Conservation (phyloP, 1,139 yeast species). For the Debaryomyces sp. region DNA sequence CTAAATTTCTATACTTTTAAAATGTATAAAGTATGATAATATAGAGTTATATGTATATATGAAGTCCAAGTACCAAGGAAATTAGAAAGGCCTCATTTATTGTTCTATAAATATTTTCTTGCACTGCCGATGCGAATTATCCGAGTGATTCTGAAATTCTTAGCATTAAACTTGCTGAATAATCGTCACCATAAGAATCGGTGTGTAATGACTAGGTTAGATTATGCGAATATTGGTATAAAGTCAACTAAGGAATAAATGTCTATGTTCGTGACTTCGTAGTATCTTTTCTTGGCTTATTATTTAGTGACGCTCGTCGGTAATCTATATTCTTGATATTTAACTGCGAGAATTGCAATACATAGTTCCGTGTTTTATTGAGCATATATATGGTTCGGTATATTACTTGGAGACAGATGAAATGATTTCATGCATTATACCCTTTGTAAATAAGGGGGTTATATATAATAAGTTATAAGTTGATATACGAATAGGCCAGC, state of each 20-base stretch:
- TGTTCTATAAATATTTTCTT: conserved; percentile 5
- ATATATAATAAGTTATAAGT: not conserved
- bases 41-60: not conserved
- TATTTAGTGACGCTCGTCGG: not conserved
- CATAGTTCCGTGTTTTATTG: not conserved
- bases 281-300: not conserved
- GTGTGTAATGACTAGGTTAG: not conserved
- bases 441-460: not conserved
- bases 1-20: not conserved
- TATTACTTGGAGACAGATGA: not conserved
- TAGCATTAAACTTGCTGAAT: not conserved
- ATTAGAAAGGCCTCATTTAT: not conserved
- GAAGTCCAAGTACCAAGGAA: not conserved
- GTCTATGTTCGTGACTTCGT: not conserved
- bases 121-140: conserved; percentile 3
- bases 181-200: not conserved
- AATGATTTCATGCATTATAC: not conserved
- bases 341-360: not conserved
- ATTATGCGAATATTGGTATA: not conserved
- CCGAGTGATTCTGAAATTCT: conserved; percentile 1
- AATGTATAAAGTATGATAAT: not conserved
- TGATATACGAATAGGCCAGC: not conserved
- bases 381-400: not conserved
- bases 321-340: too few species aligned
- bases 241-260: too few species aligned